Base-by-base conservation (phyloP, 2,329 filamentous ascomycete genomes). In the Talaromyces sp. region DNA sequence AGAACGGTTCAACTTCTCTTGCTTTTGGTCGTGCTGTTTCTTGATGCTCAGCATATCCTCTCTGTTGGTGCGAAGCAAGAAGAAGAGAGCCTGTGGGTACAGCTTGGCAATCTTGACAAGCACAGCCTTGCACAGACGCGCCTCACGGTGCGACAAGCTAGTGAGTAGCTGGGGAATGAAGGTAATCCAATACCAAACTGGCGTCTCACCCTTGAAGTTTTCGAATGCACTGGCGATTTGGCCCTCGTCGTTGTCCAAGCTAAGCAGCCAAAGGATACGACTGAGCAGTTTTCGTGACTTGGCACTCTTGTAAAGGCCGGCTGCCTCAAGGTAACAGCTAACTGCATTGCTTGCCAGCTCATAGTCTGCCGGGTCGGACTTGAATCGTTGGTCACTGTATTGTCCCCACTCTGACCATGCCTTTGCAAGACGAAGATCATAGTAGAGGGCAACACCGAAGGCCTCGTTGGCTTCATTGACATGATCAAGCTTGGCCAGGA, bases 401-500 rank as follows among this genome's bases (percentile, higher is more conserved):
- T 96, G 91, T 46, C 94, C 94, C 94, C 94, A 99, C 77, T 99
- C 94, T 14, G 94, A 93, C 94, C 94, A 99, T 3, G 94, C 94
- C 75, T 99, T 99, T 3, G 94, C 90, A 45, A 96, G 84, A 63
- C 91, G 89, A 62, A 99, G 90, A 65, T 99, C 95, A 64, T 96
- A 97, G 76, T 93, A 97, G 55, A 99, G 75, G 0, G 94, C 95
- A 46, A 92, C 95, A 45, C 94, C 94, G 69, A 96, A 99, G 0
- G 95, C 93, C 54, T 91, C 88, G 63, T 96, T 92, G 4, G 94
- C 92, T 55, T 99, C 94, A 3, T 89, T 88, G 69, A 91, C 91
- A 65, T 97, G 89, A 51, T 87, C 87, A 9, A 99, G 82, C 72
- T 96, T 97, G 70, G 95, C 94, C 40, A 97, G 79, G 80, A 99